Evolutionary conservation across 805 yeast species (phyloP), one percentile per base, ranked within the genome.

Genomic region (Candida anglica): DNA sequence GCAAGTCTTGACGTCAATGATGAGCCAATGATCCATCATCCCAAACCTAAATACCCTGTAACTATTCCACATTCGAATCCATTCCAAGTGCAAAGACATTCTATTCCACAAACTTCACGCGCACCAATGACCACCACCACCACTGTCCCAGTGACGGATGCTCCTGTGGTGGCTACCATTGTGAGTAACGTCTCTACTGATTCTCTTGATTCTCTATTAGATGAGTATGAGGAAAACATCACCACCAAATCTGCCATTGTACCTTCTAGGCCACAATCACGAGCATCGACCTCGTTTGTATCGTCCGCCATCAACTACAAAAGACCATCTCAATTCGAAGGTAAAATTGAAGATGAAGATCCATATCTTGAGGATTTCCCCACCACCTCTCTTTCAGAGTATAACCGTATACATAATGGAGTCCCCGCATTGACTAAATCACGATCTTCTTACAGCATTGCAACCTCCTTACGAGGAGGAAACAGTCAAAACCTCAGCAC

Each of bases 191-290:
- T 19, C 30, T 56, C 58, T 4, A 57, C 51, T 23, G 52, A 60
- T 1, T 52, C 58, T 14, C 56, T 64, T 64, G 70, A 69, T 48
- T 58, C 70, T 11, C 48, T 67, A 15, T 44, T 65, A 20, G 69
- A 69, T 45, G 63, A 69, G 51, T 55, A 69, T 52, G 65, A 69
- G 42, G 75, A 68, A 22, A 67, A 63, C 17, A 53, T 65, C 23
- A 21, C 23, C 23, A 21, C 23, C 9, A 21, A 21, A 11, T 21
- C 23, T 9, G 11, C 11, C 10, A 21, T 21, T 9, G 57, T 54
- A 1, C 51, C 49, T 13, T 56, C 67, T 9, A 42, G 62, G 16
- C 52, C 48, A 13, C 48, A 43, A 5, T 55, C 61, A 2, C 33
- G 44, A 9, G 43, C 50, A 1, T 50, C 58, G 18, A 41, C 41